Percentiles rank a stretch among this genome's conserved stretches.
Evolutionary conservation across 805 yeast genomes (phyloP).

Genomic region (Sugiyamaella boreocaroliniensis): DNA sequence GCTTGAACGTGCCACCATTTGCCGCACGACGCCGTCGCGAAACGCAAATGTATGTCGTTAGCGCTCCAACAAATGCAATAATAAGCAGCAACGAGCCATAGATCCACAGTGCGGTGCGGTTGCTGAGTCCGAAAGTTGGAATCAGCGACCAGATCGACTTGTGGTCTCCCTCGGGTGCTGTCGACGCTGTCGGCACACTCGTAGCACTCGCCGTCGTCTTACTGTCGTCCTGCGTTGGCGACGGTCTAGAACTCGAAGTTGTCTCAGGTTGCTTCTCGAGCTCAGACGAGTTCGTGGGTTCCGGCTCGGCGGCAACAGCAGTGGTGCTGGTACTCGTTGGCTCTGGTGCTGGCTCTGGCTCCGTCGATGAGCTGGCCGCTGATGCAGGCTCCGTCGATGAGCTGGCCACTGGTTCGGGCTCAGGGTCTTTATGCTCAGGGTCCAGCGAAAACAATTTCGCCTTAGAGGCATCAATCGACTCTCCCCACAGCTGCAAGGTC

Average conservation of each 20-base stretch:
- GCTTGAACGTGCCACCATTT: constrained; percentile 8
- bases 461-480: constrained; percentile 54
- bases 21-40: constrained; percentile 30
- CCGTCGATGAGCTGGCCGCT: constrained; percentile 11
- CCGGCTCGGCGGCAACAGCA: not conserved
- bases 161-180: constrained; percentile 2
- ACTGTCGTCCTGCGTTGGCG: not conserved
- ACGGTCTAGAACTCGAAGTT: not conserved
- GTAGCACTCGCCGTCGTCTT: constrained; percentile 2
- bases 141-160: constrained; percentile 18
- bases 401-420: constrained; percentile 12
- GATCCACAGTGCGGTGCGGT: constrained; percentile 27
- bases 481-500: constrained; percentile 81
- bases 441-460: constrained; percentile 49
- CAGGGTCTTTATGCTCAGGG: constrained; percentile 33
- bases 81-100: constrained; percentile 39
- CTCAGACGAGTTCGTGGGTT: not conserved
- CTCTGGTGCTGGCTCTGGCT: not conserved
- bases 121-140: constrained; percentile 29
- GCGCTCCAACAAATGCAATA: constrained; percentile 34
- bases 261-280: constrained; percentile 6
- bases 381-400: constrained; percentile 14
- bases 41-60: constrained; percentile 36
- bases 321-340: not conserved
- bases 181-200: constrained; percentile 5